phyloP scores from a whole-genome alignment of 805 yeast species.

The Ogataea nakhonphanomensis region DNA sequence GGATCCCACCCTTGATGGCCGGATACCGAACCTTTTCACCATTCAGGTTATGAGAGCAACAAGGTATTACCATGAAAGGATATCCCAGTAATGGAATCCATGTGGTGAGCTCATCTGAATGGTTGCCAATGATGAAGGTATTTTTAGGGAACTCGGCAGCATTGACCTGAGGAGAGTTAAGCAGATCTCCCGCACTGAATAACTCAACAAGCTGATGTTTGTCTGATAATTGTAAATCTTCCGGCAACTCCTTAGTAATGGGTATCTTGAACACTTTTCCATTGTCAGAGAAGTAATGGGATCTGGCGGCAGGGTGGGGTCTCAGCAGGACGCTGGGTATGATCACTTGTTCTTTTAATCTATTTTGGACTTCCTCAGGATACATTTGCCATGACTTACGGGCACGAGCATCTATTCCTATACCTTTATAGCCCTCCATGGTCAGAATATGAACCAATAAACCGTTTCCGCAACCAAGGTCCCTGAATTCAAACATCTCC shows the following conservation, averaged over 20 bases:
- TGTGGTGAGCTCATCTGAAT: slow-evolving; percentile 90
- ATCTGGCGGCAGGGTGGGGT: slow-evolving; percentile 62
- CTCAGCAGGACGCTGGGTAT: slow-evolving; percentile 72
- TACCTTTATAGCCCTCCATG: slow-evolving; percentile 77
- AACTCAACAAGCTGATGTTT: slow-evolving; percentile 47
- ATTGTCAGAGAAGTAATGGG: slow-evolving; percentile 55
- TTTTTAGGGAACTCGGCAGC: slow-evolving; percentile 63
- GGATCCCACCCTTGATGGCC: slow-evolving; percentile 33
- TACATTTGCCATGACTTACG: slow-evolving; percentile 84
- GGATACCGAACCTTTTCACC: slow-evolving; percentile 73
- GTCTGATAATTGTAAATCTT: slow-evolving; percentile 13
- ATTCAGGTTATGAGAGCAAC: slow-evolving; percentile 84
- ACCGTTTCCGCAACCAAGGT: slow-evolving; percentile 95
- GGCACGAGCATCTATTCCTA: slow-evolving; percentile 85
- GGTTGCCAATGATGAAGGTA: slow-evolving; percentile 89
- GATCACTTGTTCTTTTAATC: slow-evolving; percentile 70
- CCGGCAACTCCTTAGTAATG: slow-evolving; percentile 29
- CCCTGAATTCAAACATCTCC: slow-evolving; percentile 65
- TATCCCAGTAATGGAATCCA: slow-evolving; percentile 89
- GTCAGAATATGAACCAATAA: slow-evolving; percentile 69
- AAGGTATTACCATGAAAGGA: slow-evolving; percentile 90
- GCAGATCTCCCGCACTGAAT: slow-evolving; percentile 51
- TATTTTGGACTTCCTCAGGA: slow-evolving; percentile 57
- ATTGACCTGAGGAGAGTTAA: slow-evolving; percentile 53
- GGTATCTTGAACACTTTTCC: slow-evolving; percentile 60